phyloP scores from a whole-genome alignment of 768 basidiomycete species.

The Thelephora ganbajun region DNA sequence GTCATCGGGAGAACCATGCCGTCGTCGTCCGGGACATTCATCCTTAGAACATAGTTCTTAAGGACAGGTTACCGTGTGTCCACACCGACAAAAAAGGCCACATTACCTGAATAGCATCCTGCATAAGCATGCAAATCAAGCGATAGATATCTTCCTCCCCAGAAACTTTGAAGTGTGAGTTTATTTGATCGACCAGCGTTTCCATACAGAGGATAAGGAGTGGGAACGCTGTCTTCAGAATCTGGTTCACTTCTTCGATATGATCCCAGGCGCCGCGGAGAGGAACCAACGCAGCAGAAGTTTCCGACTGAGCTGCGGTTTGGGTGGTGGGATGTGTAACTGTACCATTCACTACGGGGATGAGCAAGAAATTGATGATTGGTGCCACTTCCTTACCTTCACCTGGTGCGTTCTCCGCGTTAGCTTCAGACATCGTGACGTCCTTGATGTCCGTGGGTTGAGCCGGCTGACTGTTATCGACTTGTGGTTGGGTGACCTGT shows the following conservation, averaged over 20 bases:
- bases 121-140: conserved; percentile 72
- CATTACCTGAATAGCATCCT: conserved; percentile 74
- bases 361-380: background rate
- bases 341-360: conserved; percentile 2
- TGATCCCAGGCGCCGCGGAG: conserved; percentile 74
- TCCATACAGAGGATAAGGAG: conserved; percentile 91
- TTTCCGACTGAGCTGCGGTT: conserved; percentile 13
- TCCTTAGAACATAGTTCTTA: conserved; percentile 59
- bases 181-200: conserved; percentile 92
- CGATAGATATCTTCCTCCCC: conserved; percentile 93
- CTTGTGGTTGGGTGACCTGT: too few species aligned
- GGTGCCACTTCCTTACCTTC: too few species aligned
- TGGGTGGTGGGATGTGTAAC: conserved; percentile 4
- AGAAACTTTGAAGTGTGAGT: conserved; percentile 73
- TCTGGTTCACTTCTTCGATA: conserved; percentile 86
- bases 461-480: too few species aligned
- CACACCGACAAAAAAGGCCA: background rate
- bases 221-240: conserved; percentile 92
- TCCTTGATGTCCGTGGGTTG: background rate
- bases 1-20: conserved; percentile 44
- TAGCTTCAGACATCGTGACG: background rate
- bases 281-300: conserved; percentile 12
- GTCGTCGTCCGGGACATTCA: conserved; percentile 54
- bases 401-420: too few species aligned
- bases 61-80: background rate